These are phyloP conservation scores for Rhodosporidiobolus sp. DNA, from an alignment of 768 basidiomycete species.

Conservation along the genomic window DNA sequence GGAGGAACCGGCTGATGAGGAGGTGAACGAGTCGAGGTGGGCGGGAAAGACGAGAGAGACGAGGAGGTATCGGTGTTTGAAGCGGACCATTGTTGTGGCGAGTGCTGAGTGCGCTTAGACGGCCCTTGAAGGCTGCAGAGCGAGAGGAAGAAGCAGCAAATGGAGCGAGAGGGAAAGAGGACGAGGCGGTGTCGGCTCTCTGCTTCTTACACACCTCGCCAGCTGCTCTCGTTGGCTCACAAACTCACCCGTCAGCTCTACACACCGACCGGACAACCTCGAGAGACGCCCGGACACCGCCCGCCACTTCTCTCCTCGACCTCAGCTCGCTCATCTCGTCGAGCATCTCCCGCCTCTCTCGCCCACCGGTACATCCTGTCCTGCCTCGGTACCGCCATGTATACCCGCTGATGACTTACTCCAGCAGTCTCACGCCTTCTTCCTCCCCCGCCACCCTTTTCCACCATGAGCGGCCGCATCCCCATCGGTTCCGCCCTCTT, in stretches of 20 bases:
- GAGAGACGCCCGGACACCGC: too few species aligned
- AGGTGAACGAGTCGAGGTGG: neutral
- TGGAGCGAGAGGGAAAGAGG: too few species aligned
- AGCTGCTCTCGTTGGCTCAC: too few species aligned
- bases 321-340: neutral
- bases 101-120: neutral
- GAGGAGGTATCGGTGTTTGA: constrained; percentile 44
- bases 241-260: too few species aligned
- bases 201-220: too few species aligned
- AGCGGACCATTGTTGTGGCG: constrained; percentile 28
- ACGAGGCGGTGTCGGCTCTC: too few species aligned
- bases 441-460: neutral
- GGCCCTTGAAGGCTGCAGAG: neutral
- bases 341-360: too few species aligned
- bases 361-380: too few species aligned
- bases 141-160: neutral
- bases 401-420: too few species aligned
- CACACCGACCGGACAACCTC: too few species aligned
- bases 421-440: neutral
- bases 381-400: too few species aligned
- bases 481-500: constrained; percentile 29
- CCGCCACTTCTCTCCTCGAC: too few species aligned
- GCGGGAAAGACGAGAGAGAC: constrained; percentile 37
- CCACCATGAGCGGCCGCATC: constrained; percentile 31
- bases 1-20: neutral